Conservation (phyloP, 2,329 filamentous ascomycete species). For the Gyromitra esculenta region DNA sequence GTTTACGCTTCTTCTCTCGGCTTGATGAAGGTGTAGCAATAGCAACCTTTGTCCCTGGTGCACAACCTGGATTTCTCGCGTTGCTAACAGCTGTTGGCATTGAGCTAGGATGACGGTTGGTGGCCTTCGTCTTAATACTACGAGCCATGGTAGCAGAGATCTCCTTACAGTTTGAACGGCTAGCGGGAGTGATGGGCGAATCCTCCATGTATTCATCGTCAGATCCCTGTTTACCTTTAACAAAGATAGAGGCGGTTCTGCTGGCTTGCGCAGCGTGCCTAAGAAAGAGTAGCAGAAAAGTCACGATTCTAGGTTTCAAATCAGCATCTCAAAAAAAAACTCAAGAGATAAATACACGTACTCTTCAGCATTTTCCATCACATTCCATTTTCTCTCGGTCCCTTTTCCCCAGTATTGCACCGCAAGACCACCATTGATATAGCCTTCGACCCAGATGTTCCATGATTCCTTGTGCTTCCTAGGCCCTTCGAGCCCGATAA, state of each 20-base stretch:
- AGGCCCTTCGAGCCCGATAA: conserved; percentile 21
- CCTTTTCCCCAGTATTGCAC: conserved; percentile 16
- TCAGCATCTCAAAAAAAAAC: not conserved
- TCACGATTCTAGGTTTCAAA: conserved; percentile 3
- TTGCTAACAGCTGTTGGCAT: not conserved
- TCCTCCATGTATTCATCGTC: not conserved
- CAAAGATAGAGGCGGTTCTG: not conserved
- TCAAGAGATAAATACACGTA: not conserved
- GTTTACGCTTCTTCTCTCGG: not conserved
- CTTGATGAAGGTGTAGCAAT: not conserved
- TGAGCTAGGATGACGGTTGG: not conserved
- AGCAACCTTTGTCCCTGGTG: not conserved
- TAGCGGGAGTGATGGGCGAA: not conserved
- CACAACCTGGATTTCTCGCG: not conserved
- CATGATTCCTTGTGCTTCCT: conserved; percentile 6
- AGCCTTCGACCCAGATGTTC: not conserved
- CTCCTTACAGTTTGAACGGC: not conserved
- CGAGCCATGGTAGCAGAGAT: not conserved
- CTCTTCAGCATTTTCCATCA: not conserved
- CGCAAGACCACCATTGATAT: conserved; percentile 7
- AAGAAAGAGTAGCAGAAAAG: not conserved
- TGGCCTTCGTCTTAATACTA: not conserved
- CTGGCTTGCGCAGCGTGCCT: conserved; percentile 4
- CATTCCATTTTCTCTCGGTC: conserved; percentile 5
- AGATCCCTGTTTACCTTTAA: not conserved